These are phyloP conservation scores for Lipomyces orientalis DNA, from an alignment of 805 yeast genomes.

Conservation along the genomic window DNA sequence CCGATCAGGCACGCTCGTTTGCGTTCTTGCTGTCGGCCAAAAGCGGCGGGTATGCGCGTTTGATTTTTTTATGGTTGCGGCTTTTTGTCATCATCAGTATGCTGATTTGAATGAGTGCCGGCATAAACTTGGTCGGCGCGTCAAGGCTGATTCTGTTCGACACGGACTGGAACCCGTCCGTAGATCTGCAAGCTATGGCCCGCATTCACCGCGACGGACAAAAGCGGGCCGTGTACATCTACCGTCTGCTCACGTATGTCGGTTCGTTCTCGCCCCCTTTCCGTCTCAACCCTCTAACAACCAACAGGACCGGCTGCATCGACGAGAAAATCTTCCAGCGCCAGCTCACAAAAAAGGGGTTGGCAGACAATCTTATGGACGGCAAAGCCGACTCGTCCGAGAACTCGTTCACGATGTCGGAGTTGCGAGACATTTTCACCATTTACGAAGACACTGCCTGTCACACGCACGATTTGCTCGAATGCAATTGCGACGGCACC, in stretches of 20 bases:
- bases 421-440: conserved; percentile 76
- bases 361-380: conserved; percentile 74
- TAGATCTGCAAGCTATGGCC: conserved; percentile 94
- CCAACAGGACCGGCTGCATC: conserved; percentile 69
- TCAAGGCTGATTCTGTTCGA: conserved; percentile 84
- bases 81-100: too few species aligned
- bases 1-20: conserved; percentile 50
- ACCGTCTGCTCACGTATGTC: conserved; percentile 67
- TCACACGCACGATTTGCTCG: conserved; percentile 78
- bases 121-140: conserved; percentile 88
- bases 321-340: conserved; percentile 95
- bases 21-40: conserved; percentile 84
- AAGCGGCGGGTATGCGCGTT: conserved; percentile 85
- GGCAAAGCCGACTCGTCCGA: conserved; percentile 46
- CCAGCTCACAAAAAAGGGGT: conserved; percentile 79
- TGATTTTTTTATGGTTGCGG: too few species aligned
- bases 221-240: conserved; percentile 72
- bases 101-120: conserved; percentile 52
- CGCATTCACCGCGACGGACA: conserved; percentile 96
- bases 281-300: neutral
- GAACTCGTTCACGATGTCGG: conserved; percentile 68
- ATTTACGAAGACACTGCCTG: conserved; percentile 56
- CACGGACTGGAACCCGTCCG: conserved; percentile 96
- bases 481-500: conserved; percentile 53
- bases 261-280: neutral